Percentiles rank a stretch among this genome's conserved stretches.
Conservation (phyloP, 2,329 filamentous ascomycete genomes). For the Helicocarpus griseus region DNA sequence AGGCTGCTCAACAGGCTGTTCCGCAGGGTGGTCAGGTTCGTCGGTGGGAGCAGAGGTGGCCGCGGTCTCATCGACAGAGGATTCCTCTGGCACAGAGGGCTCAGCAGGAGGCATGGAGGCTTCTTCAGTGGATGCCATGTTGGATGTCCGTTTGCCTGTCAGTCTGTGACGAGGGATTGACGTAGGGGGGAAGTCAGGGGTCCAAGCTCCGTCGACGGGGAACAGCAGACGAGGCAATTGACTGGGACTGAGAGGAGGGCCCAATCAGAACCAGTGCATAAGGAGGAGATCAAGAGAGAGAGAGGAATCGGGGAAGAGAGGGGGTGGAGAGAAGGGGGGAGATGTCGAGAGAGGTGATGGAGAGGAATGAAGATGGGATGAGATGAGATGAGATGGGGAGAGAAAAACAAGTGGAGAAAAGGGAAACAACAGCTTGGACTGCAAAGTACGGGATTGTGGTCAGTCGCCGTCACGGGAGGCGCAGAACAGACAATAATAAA, state of each 20-base stretch:
- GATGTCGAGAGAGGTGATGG: neutral
- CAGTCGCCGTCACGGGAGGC: neutral
- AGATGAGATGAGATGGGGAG: neutral
- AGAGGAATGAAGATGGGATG: neutral
- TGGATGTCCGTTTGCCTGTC: neutral
- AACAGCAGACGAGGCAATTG: neutral
- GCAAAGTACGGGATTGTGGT: neutral
- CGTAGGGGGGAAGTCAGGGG: neutral
- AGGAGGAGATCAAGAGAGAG: neutral
- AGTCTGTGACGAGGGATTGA: neutral
- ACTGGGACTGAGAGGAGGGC: neutral
- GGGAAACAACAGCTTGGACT: neutral
- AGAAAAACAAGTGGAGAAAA: neutral
- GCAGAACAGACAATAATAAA: neutral
- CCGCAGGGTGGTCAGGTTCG: conserved; percentile 1
- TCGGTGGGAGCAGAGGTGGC: conserved; percentile 18
- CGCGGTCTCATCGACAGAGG: conserved; percentile 7
- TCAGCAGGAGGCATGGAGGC: conserved; percentile 16
- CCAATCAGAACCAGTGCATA: neutral
- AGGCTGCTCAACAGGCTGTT: conserved; percentile 9
- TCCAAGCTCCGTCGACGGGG: too few species aligned
- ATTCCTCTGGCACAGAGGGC: conserved; percentile 1
- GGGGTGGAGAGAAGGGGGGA: neutral
- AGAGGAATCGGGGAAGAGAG: neutral
- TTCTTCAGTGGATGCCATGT: conserved; percentile 28